A percentile compares a stretch with the other conserved stretches of the same genome.
Evolutionary conservation across 164 flowering plant species (phyloP).

Genomic region (Euptelea pleiosperma): DNA sequence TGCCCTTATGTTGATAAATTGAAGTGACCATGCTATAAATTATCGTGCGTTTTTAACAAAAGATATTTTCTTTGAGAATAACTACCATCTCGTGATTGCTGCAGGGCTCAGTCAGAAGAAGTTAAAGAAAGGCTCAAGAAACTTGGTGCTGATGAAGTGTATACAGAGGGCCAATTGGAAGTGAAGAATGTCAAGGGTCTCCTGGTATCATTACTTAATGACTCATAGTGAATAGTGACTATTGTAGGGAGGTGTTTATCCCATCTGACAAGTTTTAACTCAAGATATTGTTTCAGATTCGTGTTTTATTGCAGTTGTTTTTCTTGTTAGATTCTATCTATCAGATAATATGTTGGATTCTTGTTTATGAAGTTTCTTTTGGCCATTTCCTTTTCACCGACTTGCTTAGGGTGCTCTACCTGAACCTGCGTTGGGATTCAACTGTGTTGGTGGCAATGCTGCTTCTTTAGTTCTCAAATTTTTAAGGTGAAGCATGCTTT

Average conservation of each 20-base stretch:
- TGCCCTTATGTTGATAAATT: background rate
- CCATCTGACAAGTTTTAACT: background rate
- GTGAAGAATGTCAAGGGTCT: slow-evolving; percentile 74
- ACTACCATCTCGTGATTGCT: slow-evolving; percentile 14
- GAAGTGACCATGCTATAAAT: background rate
- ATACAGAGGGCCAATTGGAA: slow-evolving; percentile 68
- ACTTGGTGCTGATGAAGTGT: slow-evolving; percentile 89
- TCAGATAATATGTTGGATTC: background rate
- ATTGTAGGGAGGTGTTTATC: background rate
- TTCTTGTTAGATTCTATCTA: background rate
- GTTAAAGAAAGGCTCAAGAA: slow-evolving; percentile 63
- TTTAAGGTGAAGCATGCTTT: slow-evolving; percentile 53
- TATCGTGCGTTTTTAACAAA: background rate
- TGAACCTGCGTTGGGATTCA: slow-evolving; percentile 85
- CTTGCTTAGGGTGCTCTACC: slow-evolving; percentile 55
- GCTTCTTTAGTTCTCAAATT: slow-evolving; percentile 84
- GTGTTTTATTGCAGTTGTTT: background rate
- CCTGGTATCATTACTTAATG: slow-evolving; percentile 45
- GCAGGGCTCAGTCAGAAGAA: slow-evolving; percentile 72
- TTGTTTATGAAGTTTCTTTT: background rate
- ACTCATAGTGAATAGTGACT: background rate
- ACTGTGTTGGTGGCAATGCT: slow-evolving; percentile 92
- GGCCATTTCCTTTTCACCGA: slow-evolving; percentile 2
- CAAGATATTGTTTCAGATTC: slow-evolving; percentile 1
- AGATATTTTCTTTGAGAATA: background rate